Evolutionary conservation across 768 basidiomycete genomes (phyloP).

Genomic region (Tephrocybe rancida): DNA sequence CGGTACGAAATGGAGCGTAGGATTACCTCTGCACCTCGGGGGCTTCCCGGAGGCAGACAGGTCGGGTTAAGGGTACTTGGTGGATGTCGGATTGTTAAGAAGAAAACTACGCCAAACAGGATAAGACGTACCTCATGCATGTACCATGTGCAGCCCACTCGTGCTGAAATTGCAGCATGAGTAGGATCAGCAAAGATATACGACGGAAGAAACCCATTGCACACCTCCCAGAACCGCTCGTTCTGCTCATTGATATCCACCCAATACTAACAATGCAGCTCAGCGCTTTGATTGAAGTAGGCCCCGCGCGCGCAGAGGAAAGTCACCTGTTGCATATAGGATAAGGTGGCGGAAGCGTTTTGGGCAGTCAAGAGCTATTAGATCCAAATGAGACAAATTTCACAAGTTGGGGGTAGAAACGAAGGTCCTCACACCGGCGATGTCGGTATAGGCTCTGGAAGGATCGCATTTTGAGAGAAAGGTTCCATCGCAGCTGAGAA

Average conservation of each 20-base stretch:
- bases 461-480: conserved; percentile 37
- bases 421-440: conserved; percentile 26
- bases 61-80: conserved; percentile 59
- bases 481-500: conserved; percentile 53
- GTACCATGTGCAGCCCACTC: conserved; percentile 76
- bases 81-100: conserved; percentile 16
- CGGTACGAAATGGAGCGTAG: background rate
- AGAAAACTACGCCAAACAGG: too few species aligned
- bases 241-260: conserved; percentile 58
- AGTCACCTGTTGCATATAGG: conserved; percentile 53
- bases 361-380: conserved; percentile 57
- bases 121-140: conserved; percentile 47
- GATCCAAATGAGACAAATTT: conserved; percentile 22
- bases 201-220: background rate
- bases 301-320: background rate
- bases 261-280: conserved; percentile 56
- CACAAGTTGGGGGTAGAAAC: background rate
- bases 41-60: conserved; percentile 63
- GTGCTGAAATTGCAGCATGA: conserved; percentile 42
- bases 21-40: conserved; percentile 61
- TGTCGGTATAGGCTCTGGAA: conserved; percentile 35
- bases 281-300: background rate
- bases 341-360: conserved; percentile 58
- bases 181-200: background rate
- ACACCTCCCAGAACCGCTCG: conserved; percentile 71